A percentile compares a stretch with the other conserved stretches of the same genome.
These are phyloP conservation scores for Thinopyrum elongatum DNA, from an alignment of 176 grass and related monocot species.

Conservation along the genomic window DNA sequence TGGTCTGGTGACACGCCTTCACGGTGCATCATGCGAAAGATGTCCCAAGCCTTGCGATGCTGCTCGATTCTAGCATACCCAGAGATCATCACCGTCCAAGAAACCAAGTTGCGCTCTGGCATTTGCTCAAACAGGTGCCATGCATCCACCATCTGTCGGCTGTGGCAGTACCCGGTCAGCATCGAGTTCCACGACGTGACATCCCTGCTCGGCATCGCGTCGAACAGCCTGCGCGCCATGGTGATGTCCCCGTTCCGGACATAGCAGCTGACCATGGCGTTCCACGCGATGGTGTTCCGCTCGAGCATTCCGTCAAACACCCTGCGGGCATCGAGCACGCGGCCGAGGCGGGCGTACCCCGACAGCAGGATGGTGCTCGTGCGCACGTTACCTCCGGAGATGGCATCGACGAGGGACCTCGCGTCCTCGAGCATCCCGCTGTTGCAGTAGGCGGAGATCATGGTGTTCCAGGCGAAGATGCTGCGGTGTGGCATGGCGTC, in stretches of 20 bases:
- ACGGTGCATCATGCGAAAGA: slow-evolving; percentile 47
- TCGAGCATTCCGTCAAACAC: slow-evolving; percentile 58
- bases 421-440: slow-evolving; percentile 37
- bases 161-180: slow-evolving; percentile 69
- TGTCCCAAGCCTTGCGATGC: slow-evolving; percentile 44
- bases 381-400: slow-evolving; percentile 40
- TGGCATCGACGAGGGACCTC: slow-evolving; percentile 19
- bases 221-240: slow-evolving; percentile 47
- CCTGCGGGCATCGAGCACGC: slow-evolving; percentile 37
- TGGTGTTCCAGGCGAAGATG: slow-evolving; percentile 59
- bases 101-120: slow-evolving; percentile 47
- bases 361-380: slow-evolving; percentile 50
- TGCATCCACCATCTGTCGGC: slow-evolving; percentile 45
- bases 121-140: slow-evolving; percentile 43
- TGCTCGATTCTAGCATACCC: slow-evolving; percentile 58
- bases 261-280: slow-evolving; percentile 61
- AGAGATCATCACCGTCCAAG: slow-evolving; percentile 71
- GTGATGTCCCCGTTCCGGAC: slow-evolving; percentile 47
- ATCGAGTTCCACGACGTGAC: slow-evolving; percentile 62
- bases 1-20: slow-evolving; percentile 49
- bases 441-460: slow-evolving; percentile 42
- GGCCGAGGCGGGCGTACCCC: slow-evolving; percentile 32
- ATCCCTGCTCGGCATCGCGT: slow-evolving; percentile 50
- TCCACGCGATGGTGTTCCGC: slow-evolving; percentile 53
- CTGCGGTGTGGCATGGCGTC: slow-evolving; percentile 37